These are phyloP conservation scores for Mrakia blollopis DNA, from an alignment of 768 basidiomycete species.

Conservation along the genomic window DNA sequence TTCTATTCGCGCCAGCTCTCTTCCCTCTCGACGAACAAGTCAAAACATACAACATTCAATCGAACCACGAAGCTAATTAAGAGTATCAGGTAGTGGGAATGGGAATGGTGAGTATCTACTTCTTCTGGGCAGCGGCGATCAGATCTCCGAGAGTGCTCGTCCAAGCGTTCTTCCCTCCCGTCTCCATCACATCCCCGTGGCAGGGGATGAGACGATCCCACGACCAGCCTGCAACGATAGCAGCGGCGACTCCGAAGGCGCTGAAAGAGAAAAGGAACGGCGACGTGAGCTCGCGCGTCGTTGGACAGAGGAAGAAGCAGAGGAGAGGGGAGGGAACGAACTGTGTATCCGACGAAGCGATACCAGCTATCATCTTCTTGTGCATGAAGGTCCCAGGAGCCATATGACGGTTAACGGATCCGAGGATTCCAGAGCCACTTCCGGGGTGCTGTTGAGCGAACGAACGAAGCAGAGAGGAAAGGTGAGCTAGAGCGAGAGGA, in stretches of 20 bases:
- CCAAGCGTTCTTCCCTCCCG: conserved; percentile 54
- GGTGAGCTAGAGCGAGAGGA: neutral
- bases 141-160: conserved; percentile 22
- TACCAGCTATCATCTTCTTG: conserved; percentile 36
- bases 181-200: conserved; percentile 60
- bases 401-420: conserved; percentile 27
- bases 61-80: too few relatives aligned
- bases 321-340: conserved; percentile 13
- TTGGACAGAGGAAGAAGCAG: neutral
- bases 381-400: conserved; percentile 40
- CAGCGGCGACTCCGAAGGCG: conserved; percentile 47
- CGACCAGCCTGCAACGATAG: conserved; percentile 62
- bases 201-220: conserved; percentile 56
- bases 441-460: neutral
- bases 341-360: conserved; percentile 35
- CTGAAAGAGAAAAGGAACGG: conserved; percentile 1
- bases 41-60: neutral
- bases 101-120: neutral
- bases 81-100: too few relatives aligned
- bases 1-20: neutral
- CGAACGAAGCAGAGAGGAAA: neutral
- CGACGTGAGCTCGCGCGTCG: neutral
- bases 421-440: conserved; percentile 3
- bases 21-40: neutral
- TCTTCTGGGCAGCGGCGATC: conserved; percentile 1